Conservation (phyloP, 1,284 basidiomycete species). For the Sanghuangporus baumii region DNA sequence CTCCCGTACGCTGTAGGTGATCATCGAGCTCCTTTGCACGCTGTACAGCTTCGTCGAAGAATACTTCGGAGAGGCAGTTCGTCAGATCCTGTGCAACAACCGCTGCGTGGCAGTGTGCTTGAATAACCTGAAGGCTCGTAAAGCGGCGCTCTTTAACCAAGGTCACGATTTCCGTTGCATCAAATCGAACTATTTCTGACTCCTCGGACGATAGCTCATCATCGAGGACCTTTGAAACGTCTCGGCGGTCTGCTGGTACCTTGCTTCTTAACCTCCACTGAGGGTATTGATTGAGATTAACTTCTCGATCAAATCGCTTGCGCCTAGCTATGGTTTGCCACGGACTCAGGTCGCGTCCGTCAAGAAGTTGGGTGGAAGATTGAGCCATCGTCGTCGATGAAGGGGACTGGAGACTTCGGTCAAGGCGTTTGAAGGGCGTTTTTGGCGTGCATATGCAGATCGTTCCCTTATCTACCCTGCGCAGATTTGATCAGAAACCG, state of each 20-base stretch:
- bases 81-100: conserved; percentile 31
- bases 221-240: conserved; percentile 28
- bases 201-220: conserved; percentile 29
- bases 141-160: conserved; percentile 27
- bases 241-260: conserved; percentile 22
- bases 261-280: conserved; percentile 28
- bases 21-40: conserved; percentile 48
- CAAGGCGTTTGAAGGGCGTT: not conserved
- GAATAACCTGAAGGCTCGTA: conserved; percentile 30
- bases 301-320: conserved; percentile 29
- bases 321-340: conserved; percentile 24
- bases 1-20: conserved; percentile 38
- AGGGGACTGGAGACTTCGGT: not conserved
- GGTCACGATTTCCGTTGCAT: conserved; percentile 31
- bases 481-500: not conserved
- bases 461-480: not conserved
- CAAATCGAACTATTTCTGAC: conserved; percentile 29
- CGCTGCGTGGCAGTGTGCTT: conserved; percentile 32
- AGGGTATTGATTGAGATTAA: conserved; percentile 25
- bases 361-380: not conserved
- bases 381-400: not conserved
- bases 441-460: not conserved
- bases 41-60: conserved; percentile 45
- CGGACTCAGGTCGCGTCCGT: not conserved
- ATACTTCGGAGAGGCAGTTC: conserved; percentile 56